Conservation (phyloP, 176 grass and related monocot species). For the Bonia amplexicaulis region DNA sequence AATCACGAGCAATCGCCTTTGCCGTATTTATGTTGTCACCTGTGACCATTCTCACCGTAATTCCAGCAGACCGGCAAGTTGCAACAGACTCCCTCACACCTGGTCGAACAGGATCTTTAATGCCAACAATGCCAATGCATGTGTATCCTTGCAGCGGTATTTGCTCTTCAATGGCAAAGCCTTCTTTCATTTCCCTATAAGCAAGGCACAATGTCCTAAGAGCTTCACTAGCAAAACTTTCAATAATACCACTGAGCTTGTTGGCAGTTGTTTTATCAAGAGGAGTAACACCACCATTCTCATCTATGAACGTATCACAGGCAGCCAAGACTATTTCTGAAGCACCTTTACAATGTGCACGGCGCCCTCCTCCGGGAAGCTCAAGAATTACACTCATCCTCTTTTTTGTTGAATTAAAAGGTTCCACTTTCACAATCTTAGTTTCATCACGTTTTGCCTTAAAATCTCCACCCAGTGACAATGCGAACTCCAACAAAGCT, state of each 20-base stretch:
- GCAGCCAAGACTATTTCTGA: conserved; percentile 93
- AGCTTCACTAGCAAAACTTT: conserved; percentile 82
- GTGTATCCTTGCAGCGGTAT: conserved; percentile 69
- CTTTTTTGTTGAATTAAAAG: conserved; percentile 96
- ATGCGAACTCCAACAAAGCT: conserved; percentile 87
- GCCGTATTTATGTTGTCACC: conserved; percentile 98
- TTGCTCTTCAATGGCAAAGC: conserved; percentile 47
- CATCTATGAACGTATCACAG: conserved; percentile 68
- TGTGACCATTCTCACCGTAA: conserved; percentile 94
- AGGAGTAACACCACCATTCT: conserved; percentile 46
- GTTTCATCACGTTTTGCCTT: conserved; percentile 58
- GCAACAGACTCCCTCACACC: conserved; percentile 96
- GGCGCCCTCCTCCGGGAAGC: conserved; percentile 55
- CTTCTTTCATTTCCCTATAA: conserved; percentile 73
- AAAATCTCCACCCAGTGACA: conserved; percentile 86
- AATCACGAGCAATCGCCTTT: conserved; percentile 89
- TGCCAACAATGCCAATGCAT: conserved; percentile 89
- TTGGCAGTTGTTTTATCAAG: conserved; percentile 56
- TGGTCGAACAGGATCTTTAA: conserved; percentile 92
- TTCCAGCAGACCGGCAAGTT: conserved; percentile 76
- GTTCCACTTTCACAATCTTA: conserved; percentile 82
- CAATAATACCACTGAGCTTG: conserved; percentile 68
- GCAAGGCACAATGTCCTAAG: conserved; percentile 89
- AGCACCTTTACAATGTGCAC: conserved; percentile 85
- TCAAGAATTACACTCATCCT: conserved; percentile 86